Evolutionary conservation across 305 asterid genomes (phyloP).

Genomic region (Plantago coronopus): DNA sequence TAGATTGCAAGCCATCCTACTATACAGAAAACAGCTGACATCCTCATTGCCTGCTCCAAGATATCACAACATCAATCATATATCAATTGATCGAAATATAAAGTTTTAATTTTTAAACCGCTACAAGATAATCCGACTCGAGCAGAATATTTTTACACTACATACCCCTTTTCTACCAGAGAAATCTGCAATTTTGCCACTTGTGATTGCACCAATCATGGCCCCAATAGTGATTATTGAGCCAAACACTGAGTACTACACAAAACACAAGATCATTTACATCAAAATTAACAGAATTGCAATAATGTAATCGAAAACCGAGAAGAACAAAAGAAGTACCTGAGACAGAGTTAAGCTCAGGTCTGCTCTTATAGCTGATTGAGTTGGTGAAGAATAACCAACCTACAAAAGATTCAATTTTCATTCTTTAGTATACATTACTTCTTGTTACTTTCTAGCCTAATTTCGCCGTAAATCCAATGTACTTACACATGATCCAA

Average conservation of each 20-base stretch:
- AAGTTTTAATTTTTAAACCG: no score
- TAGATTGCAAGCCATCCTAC: conserved; percentile 79
- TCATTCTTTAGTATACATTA: no score
- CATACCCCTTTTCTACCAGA: conserved; percentile 92
- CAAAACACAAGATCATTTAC: conserved; percentile 26
- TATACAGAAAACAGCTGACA: conserved; percentile 67
- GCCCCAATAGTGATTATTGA: conserved; percentile 90
- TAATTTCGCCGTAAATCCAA: conserved; percentile 4
- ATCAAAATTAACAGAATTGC: conserved; percentile 81
- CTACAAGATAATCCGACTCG: neutral
- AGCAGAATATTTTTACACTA: conserved; percentile 29
- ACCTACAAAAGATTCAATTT: conserved; percentile 46
- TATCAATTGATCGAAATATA: neutral
- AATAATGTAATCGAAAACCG: conserved; percentile 48
- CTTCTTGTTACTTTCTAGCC: conserved; percentile 13
- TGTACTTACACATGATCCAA: conserved; percentile 74
- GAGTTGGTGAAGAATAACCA: conserved; percentile 92
- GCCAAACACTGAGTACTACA: conserved; percentile 82
- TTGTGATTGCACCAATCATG: conserved; percentile 86
- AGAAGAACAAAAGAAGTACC: conserved; percentile 38
- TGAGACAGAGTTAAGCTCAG: conserved; percentile 67
- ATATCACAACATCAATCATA: no score
- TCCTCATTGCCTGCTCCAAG: conserved; percentile 68
- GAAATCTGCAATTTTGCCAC: conserved; percentile 74
- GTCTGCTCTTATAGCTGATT: conserved; percentile 64